These are phyloP conservation scores for Clarireedia hainanense DNA, from an alignment of 2,329 filamentous ascomycete genomes.

Conservation along the genomic window DNA sequence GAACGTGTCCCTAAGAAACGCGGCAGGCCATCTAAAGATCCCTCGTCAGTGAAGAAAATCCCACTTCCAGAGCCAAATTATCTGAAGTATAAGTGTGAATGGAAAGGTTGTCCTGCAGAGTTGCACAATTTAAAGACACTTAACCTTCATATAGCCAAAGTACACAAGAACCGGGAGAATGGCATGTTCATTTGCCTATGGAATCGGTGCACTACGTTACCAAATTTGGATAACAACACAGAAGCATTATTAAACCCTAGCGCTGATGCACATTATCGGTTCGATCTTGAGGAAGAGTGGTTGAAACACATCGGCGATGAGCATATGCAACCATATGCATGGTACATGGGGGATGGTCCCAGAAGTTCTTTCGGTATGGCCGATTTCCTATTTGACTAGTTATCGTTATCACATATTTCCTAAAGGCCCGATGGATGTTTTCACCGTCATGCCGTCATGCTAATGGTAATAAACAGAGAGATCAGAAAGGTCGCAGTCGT, in stretches of 20 bases:
- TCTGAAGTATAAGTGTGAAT: slow-evolving; percentile 50
- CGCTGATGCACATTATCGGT: slow-evolving; percentile 9
- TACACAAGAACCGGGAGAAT: slow-evolving; percentile 35
- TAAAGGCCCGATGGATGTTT: neutral
- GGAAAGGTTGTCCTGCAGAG: slow-evolving; percentile 50
- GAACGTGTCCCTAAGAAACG: slow-evolving; percentile 14
- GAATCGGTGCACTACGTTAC: slow-evolving; percentile 32
- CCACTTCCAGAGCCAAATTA: slow-evolving; percentile 34
- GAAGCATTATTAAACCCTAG: slow-evolving; percentile 9
- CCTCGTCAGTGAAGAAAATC: slow-evolving; percentile 3
- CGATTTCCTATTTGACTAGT: neutral
- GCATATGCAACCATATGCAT: slow-evolving; percentile 47
- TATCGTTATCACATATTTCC: neutral
- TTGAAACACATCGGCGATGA: slow-evolving; percentile 42
- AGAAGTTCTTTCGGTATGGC: slow-evolving; percentile 25
- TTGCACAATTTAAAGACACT: slow-evolving; percentile 55
- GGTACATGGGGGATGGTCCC: slow-evolving; percentile 54
- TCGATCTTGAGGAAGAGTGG: slow-evolving; percentile 30
- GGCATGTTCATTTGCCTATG: slow-evolving; percentile 32
- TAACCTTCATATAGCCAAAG: slow-evolving; percentile 41
- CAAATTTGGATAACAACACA: slow-evolving; percentile 12
- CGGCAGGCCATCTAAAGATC: slow-evolving; percentile 13
- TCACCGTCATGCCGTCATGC: neutral
- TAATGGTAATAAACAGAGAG: slow-evolving; percentile 4
- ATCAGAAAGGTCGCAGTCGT: neutral